phyloP scores from a whole-genome alignment of 2,329 filamentous ascomycete species.

The Teratosphaeria gauchensis region DNA sequence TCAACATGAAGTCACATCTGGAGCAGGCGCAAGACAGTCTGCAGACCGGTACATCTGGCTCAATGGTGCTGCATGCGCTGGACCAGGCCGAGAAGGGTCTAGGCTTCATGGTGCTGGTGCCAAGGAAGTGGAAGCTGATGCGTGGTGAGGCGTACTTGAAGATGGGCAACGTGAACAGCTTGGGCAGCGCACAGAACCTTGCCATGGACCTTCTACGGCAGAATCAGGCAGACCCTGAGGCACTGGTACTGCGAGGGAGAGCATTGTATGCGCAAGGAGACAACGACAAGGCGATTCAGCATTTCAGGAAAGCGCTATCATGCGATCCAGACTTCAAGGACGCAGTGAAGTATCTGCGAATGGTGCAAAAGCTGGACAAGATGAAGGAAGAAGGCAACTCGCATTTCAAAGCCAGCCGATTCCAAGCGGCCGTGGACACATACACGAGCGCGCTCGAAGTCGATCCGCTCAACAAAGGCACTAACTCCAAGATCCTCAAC shows the following conservation, averaged over 20 bases:
- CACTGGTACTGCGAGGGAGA: slow-evolving; percentile 77
- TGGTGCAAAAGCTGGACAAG: slow-evolving; percentile 82
- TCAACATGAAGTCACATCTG: slow-evolving; percentile 76
- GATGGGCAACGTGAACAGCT: slow-evolving; percentile 79
- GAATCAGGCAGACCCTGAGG: slow-evolving; percentile 90
- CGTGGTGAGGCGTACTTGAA: slow-evolving; percentile 84
- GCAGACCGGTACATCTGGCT: slow-evolving; percentile 65
- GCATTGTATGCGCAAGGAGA: slow-evolving; percentile 86
- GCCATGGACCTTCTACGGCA: slow-evolving; percentile 76
- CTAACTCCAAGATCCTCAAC: slow-evolving; percentile 88
- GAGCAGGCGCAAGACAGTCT: slow-evolving; percentile 70
- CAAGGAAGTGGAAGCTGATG: slow-evolving; percentile 90
- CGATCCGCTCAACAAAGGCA: slow-evolving; percentile 80
- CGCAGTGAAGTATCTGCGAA: slow-evolving; percentile 78
- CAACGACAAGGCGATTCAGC: slow-evolving; percentile 86
- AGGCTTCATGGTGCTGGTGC: slow-evolving; percentile 63
- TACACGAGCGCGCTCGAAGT: slow-evolving; percentile 77
- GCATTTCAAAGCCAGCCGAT: slow-evolving; percentile 78
- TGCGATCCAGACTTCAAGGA: slow-evolving; percentile 88
- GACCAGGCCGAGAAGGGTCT: slow-evolving; percentile 81
- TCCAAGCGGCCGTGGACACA: slow-evolving; percentile 70
- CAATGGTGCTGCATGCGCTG: slow-evolving; percentile 84
- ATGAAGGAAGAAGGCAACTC: slow-evolving; percentile 91
- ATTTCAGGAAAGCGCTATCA: slow-evolving; percentile 79
- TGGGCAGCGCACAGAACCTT: slow-evolving; percentile 86